Conservation (phyloP, 176 grass and related monocot species). For the Musa beccarii region DNA sequence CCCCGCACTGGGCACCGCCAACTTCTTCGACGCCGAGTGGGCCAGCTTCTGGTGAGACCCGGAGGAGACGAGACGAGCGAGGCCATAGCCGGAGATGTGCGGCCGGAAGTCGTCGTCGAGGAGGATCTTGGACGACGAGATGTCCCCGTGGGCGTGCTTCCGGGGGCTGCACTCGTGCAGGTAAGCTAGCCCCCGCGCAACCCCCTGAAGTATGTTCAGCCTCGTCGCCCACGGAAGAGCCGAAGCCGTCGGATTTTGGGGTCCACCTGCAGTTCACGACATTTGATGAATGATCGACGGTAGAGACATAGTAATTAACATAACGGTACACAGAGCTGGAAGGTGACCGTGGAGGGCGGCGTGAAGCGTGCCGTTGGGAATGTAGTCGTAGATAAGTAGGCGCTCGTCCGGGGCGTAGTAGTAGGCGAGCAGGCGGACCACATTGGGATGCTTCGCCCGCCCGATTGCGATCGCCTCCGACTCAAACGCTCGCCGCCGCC, state of each 20-base stretch:
- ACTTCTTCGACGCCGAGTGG: slow-evolving; percentile 40
- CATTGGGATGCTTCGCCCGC: slow-evolving; percentile 65
- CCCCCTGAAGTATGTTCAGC: slow-evolving; percentile 70
- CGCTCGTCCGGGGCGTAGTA: slow-evolving; percentile 98
- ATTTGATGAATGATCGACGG: neutral
- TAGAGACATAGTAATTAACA: neutral
- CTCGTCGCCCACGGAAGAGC: slow-evolving; percentile 58
- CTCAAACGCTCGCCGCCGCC: slow-evolving; percentile 72
- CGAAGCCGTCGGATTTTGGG: slow-evolving; percentile 37
- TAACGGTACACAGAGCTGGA: neutral
- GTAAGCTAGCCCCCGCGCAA: slow-evolving; percentile 53
- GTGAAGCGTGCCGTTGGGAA: slow-evolving; percentile 80
- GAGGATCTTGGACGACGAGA: slow-evolving; percentile 86
- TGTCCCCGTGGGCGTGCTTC: slow-evolving; percentile 77
- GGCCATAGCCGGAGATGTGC: slow-evolving; percentile 79
- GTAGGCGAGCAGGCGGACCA: slow-evolving; percentile 80
- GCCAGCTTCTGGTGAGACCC: slow-evolving; percentile 39
- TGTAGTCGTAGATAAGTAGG: slow-evolving; percentile 94
- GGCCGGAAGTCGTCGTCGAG: slow-evolving; percentile 76
- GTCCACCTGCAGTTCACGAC: slow-evolving; percentile 36
- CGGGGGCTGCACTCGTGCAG: slow-evolving; percentile 89
- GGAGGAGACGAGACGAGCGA: slow-evolving; percentile 62
- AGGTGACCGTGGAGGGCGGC: slow-evolving; percentile 72
- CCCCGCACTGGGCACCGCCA: slow-evolving; percentile 29
- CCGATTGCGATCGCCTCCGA: slow-evolving; percentile 63